Conservation (phyloP, 768 basidiomycete genomes). For the Russula sp. region DNA sequence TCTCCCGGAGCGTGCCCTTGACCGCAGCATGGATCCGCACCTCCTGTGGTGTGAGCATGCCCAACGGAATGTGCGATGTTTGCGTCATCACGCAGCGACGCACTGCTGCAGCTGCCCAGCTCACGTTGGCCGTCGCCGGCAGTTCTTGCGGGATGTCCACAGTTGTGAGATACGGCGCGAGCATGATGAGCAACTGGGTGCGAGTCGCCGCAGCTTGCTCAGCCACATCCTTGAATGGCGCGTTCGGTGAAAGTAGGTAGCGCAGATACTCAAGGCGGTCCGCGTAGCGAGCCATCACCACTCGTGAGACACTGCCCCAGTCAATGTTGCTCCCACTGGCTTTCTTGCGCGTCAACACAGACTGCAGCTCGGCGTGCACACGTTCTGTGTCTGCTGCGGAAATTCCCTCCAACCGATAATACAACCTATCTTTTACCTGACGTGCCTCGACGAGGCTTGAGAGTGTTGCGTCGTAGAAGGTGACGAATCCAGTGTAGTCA, state of each 20-base stretch:
- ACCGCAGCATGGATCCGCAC: slow-evolving; percentile 11
- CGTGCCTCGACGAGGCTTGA: slow-evolving; percentile 32
- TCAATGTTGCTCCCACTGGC: slow-evolving; percentile 31
- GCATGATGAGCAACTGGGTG: slow-evolving; percentile 15
- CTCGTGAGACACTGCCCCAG: slow-evolving; percentile 35
- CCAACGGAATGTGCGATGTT: slow-evolving; percentile 11
- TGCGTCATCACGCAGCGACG: slow-evolving; percentile 17
- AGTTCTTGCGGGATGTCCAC: slow-evolving; percentile 8
- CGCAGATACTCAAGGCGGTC: slow-evolving; percentile 36
- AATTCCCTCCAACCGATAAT: slow-evolving; percentile 33
- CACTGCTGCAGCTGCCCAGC: slow-evolving; percentile 17
- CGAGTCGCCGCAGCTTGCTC: slow-evolving; percentile 9
- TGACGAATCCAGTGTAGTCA: slow-evolving; percentile 36
- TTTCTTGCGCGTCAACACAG: slow-evolving; percentile 21
- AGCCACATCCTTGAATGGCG: neutral
- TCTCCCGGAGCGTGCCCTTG: slow-evolving; percentile 17
- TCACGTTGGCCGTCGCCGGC: neutral
- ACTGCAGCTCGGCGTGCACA: slow-evolving; percentile 26
- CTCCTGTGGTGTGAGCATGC: slow-evolving; percentile 18
- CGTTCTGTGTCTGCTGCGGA: slow-evolving; percentile 25
- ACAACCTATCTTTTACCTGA: slow-evolving; percentile 28
- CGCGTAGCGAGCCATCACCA: slow-evolving; percentile 36
- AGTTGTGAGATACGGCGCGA: slow-evolving; percentile 28
- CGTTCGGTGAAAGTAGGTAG: slow-evolving; percentile 29
- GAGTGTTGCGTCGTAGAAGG: slow-evolving; percentile 37